Conservation (phyloP, 148 eudicot species). For the Nepenthes mirabilis region DNA sequence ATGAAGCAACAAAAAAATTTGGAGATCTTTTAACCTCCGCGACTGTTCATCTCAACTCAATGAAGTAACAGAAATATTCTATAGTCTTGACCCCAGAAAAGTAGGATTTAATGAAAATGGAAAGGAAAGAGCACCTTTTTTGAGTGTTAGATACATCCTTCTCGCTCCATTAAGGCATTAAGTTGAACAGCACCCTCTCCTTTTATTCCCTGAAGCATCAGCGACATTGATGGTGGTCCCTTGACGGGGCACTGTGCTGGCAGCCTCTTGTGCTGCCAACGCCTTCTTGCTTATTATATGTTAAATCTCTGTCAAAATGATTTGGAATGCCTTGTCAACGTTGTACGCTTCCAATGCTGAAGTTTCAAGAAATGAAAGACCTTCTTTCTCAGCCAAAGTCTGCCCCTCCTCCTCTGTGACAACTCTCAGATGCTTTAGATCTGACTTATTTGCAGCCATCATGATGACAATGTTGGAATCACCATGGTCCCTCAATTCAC, state of each 20-base stretch:
- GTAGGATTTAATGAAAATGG: constrained; percentile 9
- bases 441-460: constrained; percentile 60
- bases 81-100: neutral
- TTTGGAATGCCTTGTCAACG: constrained; percentile 51
- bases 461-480: constrained; percentile 57
- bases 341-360: constrained; percentile 50
- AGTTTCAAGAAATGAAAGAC: constrained; percentile 51
- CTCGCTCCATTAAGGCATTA: constrained; percentile 9
- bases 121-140: constrained; percentile 6
- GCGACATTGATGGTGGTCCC: constrained; percentile 54
- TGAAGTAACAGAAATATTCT: too few species aligned
- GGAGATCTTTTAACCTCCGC: too few species aligned
- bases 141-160: constrained; percentile 12
- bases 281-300: constrained; percentile 60
- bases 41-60: too few species aligned
- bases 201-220: constrained; percentile 33
- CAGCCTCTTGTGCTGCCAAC: constrained; percentile 44
- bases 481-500: constrained; percentile 51
- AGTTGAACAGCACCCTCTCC: constrained; percentile 52
- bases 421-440: constrained; percentile 48
- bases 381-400: constrained; percentile 54
- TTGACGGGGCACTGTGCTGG: constrained; percentile 46
- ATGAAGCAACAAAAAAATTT: too few species aligned
- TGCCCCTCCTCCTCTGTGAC: constrained; percentile 44
- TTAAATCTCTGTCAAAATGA: constrained; percentile 41